Evolutionary conservation across 129 eudicot genomes (phyloP).

Genomic region (Mikania micrantha): DNA sequence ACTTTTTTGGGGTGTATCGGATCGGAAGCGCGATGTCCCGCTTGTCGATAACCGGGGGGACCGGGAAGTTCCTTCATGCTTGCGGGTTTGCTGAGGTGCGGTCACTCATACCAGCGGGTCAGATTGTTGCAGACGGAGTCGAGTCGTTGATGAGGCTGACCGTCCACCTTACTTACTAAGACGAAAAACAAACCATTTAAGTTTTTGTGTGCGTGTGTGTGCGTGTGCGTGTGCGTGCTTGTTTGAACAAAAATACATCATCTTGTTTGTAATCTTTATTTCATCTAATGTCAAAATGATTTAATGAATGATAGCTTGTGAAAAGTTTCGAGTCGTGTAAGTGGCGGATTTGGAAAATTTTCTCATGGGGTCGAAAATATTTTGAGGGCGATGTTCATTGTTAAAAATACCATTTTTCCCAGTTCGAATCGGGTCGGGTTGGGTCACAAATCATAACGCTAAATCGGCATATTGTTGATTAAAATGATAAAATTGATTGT

Average conservation of each 20-base stretch:
- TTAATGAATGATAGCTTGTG: not conserved
- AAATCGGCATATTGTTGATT: too few species aligned
- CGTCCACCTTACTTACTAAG: slow-evolving; percentile 63
- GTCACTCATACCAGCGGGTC: slow-evolving; percentile 84
- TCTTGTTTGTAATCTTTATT: slow-evolving; percentile 16
- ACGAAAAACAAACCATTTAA: not conserved
- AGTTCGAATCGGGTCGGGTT: too few species aligned
- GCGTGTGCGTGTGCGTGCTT: slow-evolving; percentile 2
- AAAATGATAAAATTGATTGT: too few species aligned
- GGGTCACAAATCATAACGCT: too few species aligned
- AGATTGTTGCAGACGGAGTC: slow-evolving; percentile 69
- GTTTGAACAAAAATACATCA: slow-evolving; percentile 6
- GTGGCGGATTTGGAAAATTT: too few species aligned
- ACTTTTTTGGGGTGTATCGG: slow-evolving; percentile 79
- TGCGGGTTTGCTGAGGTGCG: slow-evolving; percentile 96
- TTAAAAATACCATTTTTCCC: too few species aligned
- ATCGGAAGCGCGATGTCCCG: slow-evolving; percentile 83
- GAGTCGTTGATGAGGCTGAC: slow-evolving; percentile 81
- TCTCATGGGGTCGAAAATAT: too few species aligned
- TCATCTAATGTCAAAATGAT: slow-evolving; percentile 11
- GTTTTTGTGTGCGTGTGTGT: slow-evolving; percentile 13
- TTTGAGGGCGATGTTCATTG: too few species aligned
- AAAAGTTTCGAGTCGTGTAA: not conserved
- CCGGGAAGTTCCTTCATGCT: slow-evolving; percentile 82
- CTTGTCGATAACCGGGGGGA: slow-evolving; percentile 84